These are phyloP conservation scores for Daldinia vernicosa DNA, from an alignment of 495 filamentous ascomycete genomes.

Conservation along the genomic window DNA sequence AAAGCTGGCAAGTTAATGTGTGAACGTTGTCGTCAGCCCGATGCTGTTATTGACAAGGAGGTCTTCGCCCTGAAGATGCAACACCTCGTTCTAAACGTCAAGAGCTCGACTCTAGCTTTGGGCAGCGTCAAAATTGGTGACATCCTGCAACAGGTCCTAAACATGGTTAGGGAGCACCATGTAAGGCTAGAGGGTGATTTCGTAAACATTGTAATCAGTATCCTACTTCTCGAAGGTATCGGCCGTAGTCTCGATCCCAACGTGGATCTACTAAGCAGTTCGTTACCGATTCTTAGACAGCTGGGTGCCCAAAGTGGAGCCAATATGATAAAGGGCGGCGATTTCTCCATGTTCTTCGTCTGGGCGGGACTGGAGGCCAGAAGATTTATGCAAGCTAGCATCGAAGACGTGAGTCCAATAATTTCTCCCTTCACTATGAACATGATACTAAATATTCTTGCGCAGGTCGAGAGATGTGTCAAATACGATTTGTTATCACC, in stretches of 20 bases:
- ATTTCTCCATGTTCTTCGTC: conserved; percentile 91
- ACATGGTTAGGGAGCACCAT: conserved; percentile 93
- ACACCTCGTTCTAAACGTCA: conserved; percentile 89
- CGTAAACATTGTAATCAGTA: conserved; percentile 97
- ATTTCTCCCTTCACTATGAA: neutral
- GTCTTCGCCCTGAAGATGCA: conserved; percentile 97
- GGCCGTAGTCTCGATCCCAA: conserved; percentile 86
- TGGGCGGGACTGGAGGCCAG: conserved; percentile 93
- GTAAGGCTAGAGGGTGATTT: conserved; percentile 97
- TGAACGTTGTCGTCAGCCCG: conserved; percentile 89
- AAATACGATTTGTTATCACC: conserved; percentile 84
- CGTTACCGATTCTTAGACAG: conserved; percentile 89
- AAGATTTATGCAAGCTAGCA: conserved; percentile 84
- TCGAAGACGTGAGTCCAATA: conserved; percentile 75
- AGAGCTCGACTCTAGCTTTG: conserved; percentile 87
- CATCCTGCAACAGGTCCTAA: conserved; percentile 85
- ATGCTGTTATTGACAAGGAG: conserved; percentile 85
- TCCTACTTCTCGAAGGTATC: conserved; percentile 93
- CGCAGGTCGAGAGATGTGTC: conserved; percentile 76
- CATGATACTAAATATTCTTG: conserved; percentile 33
- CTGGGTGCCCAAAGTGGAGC: conserved; percentile 82
- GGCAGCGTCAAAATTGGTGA: conserved; percentile 98
- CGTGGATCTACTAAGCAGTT: conserved; percentile 85
- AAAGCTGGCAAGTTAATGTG: conserved; percentile 96
- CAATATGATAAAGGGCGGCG: conserved; percentile 72